These are phyloP conservation scores for Plectranthus barbatus DNA, from an alignment of 257 asterid species.

Conservation along the genomic window DNA sequence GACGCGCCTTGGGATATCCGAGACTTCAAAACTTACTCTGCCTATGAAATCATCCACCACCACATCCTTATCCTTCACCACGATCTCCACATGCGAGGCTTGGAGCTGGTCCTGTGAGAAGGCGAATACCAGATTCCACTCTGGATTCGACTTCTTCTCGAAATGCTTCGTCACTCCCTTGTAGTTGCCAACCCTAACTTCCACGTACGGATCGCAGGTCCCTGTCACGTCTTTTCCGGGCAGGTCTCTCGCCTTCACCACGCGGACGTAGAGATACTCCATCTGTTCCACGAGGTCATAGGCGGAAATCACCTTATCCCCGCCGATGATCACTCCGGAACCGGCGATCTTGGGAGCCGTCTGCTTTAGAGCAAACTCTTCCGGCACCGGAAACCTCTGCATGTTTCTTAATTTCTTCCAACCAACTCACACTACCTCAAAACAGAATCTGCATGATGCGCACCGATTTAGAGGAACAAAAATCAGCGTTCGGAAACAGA, in stretches of 20 bases:
- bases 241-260: slow-evolving; percentile 61
- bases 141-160: slow-evolving; percentile 58
- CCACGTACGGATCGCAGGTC: slow-evolving; percentile 66
- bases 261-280: slow-evolving; percentile 74
- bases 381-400: slow-evolving; percentile 33
- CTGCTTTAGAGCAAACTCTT: slow-evolving; percentile 66
- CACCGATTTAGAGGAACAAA: neutral
- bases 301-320: slow-evolving; percentile 54
- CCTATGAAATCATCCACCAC: slow-evolving; percentile 66
- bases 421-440: neutral
- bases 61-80: slow-evolving; percentile 64
- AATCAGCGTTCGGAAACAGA: no score
- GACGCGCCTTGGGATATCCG: slow-evolving; percentile 55
- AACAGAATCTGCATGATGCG: neutral
- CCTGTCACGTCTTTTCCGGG: slow-evolving; percentile 51
- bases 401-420: slow-evolving; percentile 20
- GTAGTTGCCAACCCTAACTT: slow-evolving; percentile 72
- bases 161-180: slow-evolving; percentile 74
- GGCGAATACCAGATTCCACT: slow-evolving; percentile 73
- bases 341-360: slow-evolving; percentile 76
- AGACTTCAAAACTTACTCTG: slow-evolving; percentile 33
- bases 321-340: slow-evolving; percentile 53
- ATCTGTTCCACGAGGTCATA: slow-evolving; percentile 88
- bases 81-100: slow-evolving; percentile 50
- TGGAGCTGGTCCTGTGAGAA: slow-evolving; percentile 72